phyloP scores from a whole-genome alignment of 2,329 filamentous ascomycete genomes.

The Penicillium paneum region DNA sequence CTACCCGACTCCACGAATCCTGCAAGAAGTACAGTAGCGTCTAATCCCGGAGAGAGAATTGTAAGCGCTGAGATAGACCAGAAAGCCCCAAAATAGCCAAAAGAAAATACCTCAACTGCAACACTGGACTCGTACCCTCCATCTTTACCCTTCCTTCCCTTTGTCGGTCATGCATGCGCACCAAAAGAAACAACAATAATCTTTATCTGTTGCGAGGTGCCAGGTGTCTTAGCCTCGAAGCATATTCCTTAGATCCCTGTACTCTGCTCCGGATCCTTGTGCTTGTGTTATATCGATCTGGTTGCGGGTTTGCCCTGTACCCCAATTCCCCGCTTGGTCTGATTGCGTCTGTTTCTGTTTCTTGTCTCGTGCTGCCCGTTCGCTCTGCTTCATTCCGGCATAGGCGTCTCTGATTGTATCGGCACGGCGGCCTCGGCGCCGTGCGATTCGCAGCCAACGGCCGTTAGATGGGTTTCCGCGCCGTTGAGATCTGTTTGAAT shows the following conservation, averaged over 20 bases:
- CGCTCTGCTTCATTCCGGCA: slow-evolving; percentile 21
- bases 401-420: slow-evolving; percentile 18
- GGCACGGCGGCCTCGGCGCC: slow-evolving; percentile 6
- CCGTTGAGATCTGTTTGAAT: slow-evolving; percentile 11
- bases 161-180: not conserved
- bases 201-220: not conserved
- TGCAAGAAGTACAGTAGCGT: slow-evolving; percentile 8
- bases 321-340: slow-evolving; percentile 11
- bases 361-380: slow-evolving; percentile 13
- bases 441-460: slow-evolving; percentile 2
- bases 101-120: not conserved
- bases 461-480: slow-evolving; percentile 1
- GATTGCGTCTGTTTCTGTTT: slow-evolving; percentile 14
- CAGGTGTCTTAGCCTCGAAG: slow-evolving; percentile 1
- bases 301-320: not conserved
- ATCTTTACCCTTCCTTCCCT: not conserved
- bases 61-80: not conserved
- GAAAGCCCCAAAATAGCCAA: not conserved
- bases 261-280: not conserved
- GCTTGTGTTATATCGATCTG: slow-evolving; percentile 7
- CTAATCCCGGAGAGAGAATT: not conserved
- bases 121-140: not conserved
- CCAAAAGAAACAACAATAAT: not conserved
- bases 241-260: not conserved
- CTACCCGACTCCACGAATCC: slow-evolving; percentile 7